phyloP scores from a whole-genome alignment of 2,329 filamentous ascomycete genomes.

The Botrytis sinoallii region DNA sequence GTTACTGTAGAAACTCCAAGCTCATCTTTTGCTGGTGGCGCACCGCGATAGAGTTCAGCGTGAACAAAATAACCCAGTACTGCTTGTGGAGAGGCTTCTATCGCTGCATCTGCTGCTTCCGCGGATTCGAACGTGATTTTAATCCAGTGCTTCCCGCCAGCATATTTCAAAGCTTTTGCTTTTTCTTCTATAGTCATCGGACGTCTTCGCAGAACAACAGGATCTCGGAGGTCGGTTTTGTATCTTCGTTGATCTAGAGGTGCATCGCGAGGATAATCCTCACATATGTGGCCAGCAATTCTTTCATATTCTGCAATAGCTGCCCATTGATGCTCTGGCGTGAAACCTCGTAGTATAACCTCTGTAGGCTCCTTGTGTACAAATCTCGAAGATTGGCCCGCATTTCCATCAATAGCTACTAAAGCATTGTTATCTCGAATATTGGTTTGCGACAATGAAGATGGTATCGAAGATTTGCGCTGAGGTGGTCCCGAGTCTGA shows the following conservation, averaged over 20 bases:
- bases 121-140: conserved; percentile 77
- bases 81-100: conserved; percentile 67
- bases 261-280: conserved; percentile 89
- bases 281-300: conserved; percentile 81
- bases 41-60: conserved; percentile 66
- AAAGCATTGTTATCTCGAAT: conserved; percentile 39
- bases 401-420: conserved; percentile 31
- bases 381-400: conserved; percentile 29
- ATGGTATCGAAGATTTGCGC: conserved; percentile 35
- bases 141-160: conserved; percentile 88
- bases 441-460: conserved; percentile 38
- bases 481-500: conserved; percentile 35
- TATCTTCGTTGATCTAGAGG: conserved; percentile 67
- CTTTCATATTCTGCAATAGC: conserved; percentile 86
- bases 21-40: conserved; percentile 62
- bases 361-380: conserved; percentile 62
- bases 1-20: conserved; percentile 31
- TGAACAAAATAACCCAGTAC: conserved; percentile 69
- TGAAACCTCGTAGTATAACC: conserved; percentile 81
- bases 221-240: conserved; percentile 70
- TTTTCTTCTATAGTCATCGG: conserved; percentile 70
- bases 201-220: conserved; percentile 63
- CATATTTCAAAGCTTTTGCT: conserved; percentile 74
- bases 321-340: conserved; percentile 69
- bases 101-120: conserved; percentile 66